phyloP scores from a whole-genome alignment of 352 stramenopile genomes.

The Phytopythium delawarense region DNA sequence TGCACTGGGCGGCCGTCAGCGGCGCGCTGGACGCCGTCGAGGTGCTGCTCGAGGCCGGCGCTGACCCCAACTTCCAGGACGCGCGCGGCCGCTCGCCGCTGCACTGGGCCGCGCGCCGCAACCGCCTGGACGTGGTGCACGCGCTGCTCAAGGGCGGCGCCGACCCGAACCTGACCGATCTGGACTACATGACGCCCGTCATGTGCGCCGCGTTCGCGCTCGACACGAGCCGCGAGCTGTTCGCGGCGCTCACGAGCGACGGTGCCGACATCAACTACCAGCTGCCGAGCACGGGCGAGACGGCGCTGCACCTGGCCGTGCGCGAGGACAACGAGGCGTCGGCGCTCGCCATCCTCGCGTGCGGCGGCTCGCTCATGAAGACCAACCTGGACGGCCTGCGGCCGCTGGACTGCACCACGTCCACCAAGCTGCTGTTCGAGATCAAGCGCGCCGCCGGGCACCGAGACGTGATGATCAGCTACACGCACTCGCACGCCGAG shows the following conservation, averaged over 20 bases:
- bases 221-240: constrained; percentile 45
- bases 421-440: constrained; percentile 71
- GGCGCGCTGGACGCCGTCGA: constrained; percentile 51
- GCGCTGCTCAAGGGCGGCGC: constrained; percentile 40
- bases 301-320: constrained; percentile 70
- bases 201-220: constrained; percentile 53
- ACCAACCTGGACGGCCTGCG: constrained; percentile 67
- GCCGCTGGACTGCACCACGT: constrained; percentile 75
- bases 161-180: constrained; percentile 40
- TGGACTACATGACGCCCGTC: constrained; percentile 64
- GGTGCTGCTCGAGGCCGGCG: constrained; percentile 60
- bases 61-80: constrained; percentile 78
- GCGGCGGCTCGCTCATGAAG: constrained; percentile 67
- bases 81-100: constrained; percentile 56
- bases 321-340: constrained; percentile 58
- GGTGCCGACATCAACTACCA: constrained; percentile 76
- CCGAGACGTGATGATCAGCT: constrained; percentile 86
- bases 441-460: constrained; percentile 77
- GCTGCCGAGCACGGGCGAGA: constrained; percentile 56
- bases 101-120: constrained; percentile 73
- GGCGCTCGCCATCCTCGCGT: constrained; percentile 63
- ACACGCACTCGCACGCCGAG: constrained; percentile 79
- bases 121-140: constrained; percentile 47
- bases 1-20: constrained; percentile 79
- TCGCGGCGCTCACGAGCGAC: constrained; percentile 41